phyloP scores from a whole-genome alignment of 2,329 filamentous ascomycete species.

The Lachnellula occidentalis region DNA sequence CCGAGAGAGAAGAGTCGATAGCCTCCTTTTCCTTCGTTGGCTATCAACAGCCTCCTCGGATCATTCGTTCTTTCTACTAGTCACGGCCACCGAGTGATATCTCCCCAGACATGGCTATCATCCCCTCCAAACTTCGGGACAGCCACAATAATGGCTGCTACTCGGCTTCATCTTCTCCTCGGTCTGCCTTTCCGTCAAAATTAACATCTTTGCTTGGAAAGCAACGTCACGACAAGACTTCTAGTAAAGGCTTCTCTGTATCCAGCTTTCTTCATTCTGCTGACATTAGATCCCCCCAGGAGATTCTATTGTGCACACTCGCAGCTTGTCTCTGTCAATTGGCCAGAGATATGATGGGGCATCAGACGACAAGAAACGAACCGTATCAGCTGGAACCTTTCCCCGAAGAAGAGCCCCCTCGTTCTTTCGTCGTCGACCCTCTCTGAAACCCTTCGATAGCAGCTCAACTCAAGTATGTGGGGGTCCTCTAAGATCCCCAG shows the following conservation, averaged over 20 bases:
- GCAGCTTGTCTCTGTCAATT: neutral
- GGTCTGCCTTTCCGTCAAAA: neutral
- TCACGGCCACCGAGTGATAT: neutral
- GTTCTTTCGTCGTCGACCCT: constrained; percentile 15
- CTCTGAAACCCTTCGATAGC: constrained; percentile 14
- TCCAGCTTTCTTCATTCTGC: neutral
- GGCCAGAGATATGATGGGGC: constrained; percentile 1
- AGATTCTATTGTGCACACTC: neutral
- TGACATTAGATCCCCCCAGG: neutral
- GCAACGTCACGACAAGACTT: neutral
- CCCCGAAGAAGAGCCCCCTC: constrained; percentile 14
- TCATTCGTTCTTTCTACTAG: constrained; percentile 16
- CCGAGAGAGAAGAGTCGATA: constrained; percentile 25
- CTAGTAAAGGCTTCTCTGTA: neutral
- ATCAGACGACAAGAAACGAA: constrained; percentile 12
- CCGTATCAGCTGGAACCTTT: constrained; percentile 12
- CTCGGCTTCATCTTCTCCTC: neutral
- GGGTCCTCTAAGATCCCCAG: constrained; percentile 35
- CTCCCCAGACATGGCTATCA: neutral
- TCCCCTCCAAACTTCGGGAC: neutral
- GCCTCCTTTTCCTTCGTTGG: constrained; percentile 19
- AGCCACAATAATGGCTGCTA: neutral
- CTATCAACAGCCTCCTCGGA: constrained; percentile 24
- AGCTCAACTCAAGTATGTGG: constrained; percentile 12
- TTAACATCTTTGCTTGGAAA: neutral